Base-by-base conservation (phyloP, 148 eudicot species). In the Rhododendron simsii region DNA sequence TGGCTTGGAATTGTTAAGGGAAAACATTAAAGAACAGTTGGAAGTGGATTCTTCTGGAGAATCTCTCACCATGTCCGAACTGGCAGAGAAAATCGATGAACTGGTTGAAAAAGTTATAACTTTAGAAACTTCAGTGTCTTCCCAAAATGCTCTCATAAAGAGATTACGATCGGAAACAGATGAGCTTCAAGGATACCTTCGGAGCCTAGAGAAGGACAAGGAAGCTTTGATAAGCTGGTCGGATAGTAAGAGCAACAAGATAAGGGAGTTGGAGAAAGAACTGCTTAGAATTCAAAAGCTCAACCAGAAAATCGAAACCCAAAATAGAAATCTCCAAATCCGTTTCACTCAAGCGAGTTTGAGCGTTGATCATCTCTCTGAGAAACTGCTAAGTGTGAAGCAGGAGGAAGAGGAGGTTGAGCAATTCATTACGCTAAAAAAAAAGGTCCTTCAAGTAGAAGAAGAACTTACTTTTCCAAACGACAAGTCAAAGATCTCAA, bases 81-180 rank as follows among this genome's bases (percentile, higher is more conserved):
- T 95, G 85, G 93, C 93, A 41, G 95, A 95, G 85, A 95, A 94
- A 84, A 94, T 95, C 5, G 95, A 95, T 79, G 92, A 94, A 55
- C 87, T 96, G 78, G 96, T 93, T 53, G 95, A 93, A 12, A 92
- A 90, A 81, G 91, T 96, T 8, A 90, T 96, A 3, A 63, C 28
- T 9, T 81, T 94, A 65, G 95, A 96, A 88, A 89, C 91, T 65
- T 90, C 88, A 12, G 81, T 92, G 57, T 89, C 91, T 84, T 91
- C 98, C 7, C 93, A 93, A 78, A 90, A 89, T 81, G 95, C 96
- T 30, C 41, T 93, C 45, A 90, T 96, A 37, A 89, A 87, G 89
- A 89, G 93, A 84, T 65, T 96, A 86, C 90, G 89, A 85, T 87
- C 89, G 67, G 94, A 92, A 78, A 92, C 85, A 44, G 86, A 91